Evolutionary conservation across 805 yeast genomes (phyloP).

Genomic region (Teunomyces cretensis): DNA sequence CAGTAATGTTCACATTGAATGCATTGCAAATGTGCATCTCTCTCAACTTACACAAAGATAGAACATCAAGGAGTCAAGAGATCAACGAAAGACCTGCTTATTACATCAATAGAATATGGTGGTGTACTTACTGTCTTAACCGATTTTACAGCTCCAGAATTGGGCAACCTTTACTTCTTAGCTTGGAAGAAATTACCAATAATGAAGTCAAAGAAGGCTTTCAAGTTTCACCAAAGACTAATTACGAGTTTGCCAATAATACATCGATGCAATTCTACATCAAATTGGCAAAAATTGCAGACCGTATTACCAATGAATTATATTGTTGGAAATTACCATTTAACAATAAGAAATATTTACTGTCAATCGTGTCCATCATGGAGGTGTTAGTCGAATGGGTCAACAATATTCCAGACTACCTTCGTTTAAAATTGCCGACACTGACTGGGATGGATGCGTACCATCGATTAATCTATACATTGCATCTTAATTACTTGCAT

Average conservation of each 20-base stretch:
- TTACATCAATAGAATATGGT: slow-evolving; percentile 16
- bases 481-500: slow-evolving; percentile 30
- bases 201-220: slow-evolving; percentile 1
- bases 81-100: slow-evolving; percentile 6
- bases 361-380: slow-evolving; percentile 14
- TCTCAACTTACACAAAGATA: slow-evolving; percentile 22
- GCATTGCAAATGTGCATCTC: slow-evolving; percentile 28
- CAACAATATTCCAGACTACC: slow-evolving; percentile 16
- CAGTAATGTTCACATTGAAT: slow-evolving; percentile 20
- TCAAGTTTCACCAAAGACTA: slow-evolving; percentile 5
- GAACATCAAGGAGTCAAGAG: slow-evolving; percentile 8
- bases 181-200: slow-evolving; percentile 17
- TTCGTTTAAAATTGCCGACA: slow-evolving; percentile 16
- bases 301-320: slow-evolving; percentile 20
- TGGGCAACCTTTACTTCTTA: slow-evolving; percentile 24
- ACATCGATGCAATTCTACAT: slow-evolving; percentile 17
- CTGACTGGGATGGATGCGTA: slow-evolving; percentile 3
- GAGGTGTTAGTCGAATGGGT: slow-evolving; percentile 22
- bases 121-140: slow-evolving; percentile 28
- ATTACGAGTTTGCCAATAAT: slow-evolving; percentile 14
- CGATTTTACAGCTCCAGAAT: slow-evolving; percentile 23
- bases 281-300: slow-evolving; percentile 25
- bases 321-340: slow-evolving; percentile 17
- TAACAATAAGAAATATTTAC: slow-evolving; percentile 16
- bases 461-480: slow-evolving; percentile 20